Conservation (phyloP, 805 yeast genomes). For the Wickerhamomyces sydowiorum region DNA sequence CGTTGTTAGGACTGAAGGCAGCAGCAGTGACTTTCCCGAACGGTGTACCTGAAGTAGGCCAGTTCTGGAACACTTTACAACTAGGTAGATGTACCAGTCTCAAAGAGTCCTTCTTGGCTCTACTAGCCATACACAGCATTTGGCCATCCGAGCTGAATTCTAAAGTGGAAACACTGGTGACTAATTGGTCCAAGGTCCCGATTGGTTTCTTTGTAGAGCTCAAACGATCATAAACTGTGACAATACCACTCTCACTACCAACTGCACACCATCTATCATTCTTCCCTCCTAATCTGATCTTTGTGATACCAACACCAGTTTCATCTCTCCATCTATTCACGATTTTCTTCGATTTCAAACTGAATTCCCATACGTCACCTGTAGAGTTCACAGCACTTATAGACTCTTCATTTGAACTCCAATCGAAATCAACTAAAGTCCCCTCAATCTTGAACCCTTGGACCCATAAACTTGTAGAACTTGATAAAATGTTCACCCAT, state of each 20-base stretch:
- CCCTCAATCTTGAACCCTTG: slow-evolving; percentile 90
- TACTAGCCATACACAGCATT: slow-evolving; percentile 75
- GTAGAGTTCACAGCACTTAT: slow-evolving; percentile 61
- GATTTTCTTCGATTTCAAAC: slow-evolving; percentile 43
- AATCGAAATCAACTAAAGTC: slow-evolving; percentile 72
- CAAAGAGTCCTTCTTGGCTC: slow-evolving; percentile 81
- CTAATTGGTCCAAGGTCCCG: slow-evolving; percentile 68
- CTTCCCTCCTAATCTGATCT: slow-evolving; percentile 64
- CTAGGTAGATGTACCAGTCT: slow-evolving; percentile 84
- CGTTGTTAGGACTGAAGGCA: slow-evolving; percentile 73
- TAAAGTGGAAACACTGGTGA: slow-evolving; percentile 71
- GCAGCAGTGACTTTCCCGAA: slow-evolving; percentile 86
- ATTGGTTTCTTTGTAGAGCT: slow-evolving; percentile 43
- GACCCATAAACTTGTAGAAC: slow-evolving; percentile 79
- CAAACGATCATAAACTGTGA: slow-evolving; percentile 69
- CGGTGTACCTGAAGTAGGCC: slow-evolving; percentile 98
- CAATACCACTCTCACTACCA: slow-evolving; percentile 87
- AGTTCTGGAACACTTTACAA: slow-evolving; percentile 80
- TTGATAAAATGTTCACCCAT: slow-evolving; percentile 79
- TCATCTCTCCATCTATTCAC: slow-evolving; percentile 76
- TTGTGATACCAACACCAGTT: slow-evolving; percentile 80
- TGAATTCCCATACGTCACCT: slow-evolving; percentile 91
- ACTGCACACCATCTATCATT: slow-evolving; percentile 79
- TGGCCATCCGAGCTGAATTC: slow-evolving; percentile 86
- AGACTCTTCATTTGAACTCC: slow-evolving; percentile 40